Base-by-base conservation (phyloP, 2,329 filamentous ascomycete species). In the Colletotrichum agaves region DNA sequence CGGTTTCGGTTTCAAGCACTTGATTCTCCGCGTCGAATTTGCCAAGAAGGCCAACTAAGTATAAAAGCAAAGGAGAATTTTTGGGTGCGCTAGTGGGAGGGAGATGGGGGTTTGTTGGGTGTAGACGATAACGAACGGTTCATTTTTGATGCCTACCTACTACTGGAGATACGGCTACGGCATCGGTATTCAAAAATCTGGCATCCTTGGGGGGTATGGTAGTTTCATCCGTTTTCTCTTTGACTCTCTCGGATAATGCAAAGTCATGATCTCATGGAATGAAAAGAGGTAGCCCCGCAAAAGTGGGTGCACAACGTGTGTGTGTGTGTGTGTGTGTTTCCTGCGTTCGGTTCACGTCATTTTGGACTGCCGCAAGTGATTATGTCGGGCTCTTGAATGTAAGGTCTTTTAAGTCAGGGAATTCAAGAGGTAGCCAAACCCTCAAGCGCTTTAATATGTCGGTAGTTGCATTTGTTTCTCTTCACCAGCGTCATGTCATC, bases 1-100 rank as follows among this genome's bases (percentile, higher is more conserved):
- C 82, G 96, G 96, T 76, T 98, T 87, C 74, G 93, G 93, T 82
- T 95, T 93, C 85, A 91, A 92, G 81, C 93, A 96, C 84, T 85
- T 96, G 75, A 96, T 96, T 79, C 82, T 96, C 75, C 87, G 91
- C 78, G 93, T 96, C 72, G 93, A 96, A 83, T 96, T 96, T 81
- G 92, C 93, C 73, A 96, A 95, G 85, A 91, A 90, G 83, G 85
- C 88, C 15, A 76, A 77, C 64, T 82, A 80, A 67, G 37, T 7
- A 27, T 17, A 44, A 37, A 27, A 27, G 39, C 21, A 31, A 21
- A 27, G 13, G 35, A 35, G 21, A 23, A 12, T 12, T 13, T 23
- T 27, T 27, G 27, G 56, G 12, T 6, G 27, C 21, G 15, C 19
- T 43, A 21, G 37, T 27, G 19, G 35, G 12, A 31, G 8, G 17